Evolutionary conservation across 371 early-diverging fungal species (phyloP).

Genomic region (Mucor plumbeus): DNA sequence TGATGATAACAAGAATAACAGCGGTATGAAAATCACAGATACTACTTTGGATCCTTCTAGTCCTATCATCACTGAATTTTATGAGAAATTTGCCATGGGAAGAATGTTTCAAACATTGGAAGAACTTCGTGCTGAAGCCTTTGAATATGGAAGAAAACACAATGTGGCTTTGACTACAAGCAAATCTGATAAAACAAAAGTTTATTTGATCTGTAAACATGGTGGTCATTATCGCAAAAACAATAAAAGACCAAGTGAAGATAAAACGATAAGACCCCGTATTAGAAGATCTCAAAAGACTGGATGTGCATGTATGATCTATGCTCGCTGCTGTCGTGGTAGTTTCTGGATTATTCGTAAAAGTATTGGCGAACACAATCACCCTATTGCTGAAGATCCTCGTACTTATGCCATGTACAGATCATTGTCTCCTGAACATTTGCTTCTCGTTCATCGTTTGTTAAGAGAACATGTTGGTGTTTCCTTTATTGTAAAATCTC

Average conservation of each 20-base stretch:
- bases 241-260: slow-evolving; percentile 6
- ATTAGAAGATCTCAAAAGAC: slow-evolving; percentile 27
- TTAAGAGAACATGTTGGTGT: slow-evolving; percentile 21
- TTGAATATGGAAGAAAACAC: slow-evolving; percentile 28
- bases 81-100: slow-evolving; percentile 21
- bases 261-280: slow-evolving; percentile 7
- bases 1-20: not conserved
- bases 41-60: slow-evolving; percentile 7
- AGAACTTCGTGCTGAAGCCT: slow-evolving; percentile 20
- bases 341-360: slow-evolving; percentile 28
- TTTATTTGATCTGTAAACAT: slow-evolving; percentile 33
- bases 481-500: slow-evolving; percentile 15
- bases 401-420: slow-evolving; percentile 29
- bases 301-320: slow-evolving; percentile 31
- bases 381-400: slow-evolving; percentile 23
- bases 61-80: slow-evolving; percentile 20
- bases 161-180: slow-evolving; percentile 30
- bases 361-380: slow-evolving; percentile 30
- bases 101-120: slow-evolving; percentile 14
- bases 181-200: slow-evolving; percentile 31
- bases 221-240: slow-evolving; percentile 30
- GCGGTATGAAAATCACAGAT: not conserved
- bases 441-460: slow-evolving; percentile 14
- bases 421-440: slow-evolving; percentile 22
- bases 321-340: slow-evolving; percentile 23